phyloP scores from a whole-genome alignment of 2,329 filamentous ascomycete species.

The Chaetomiaceae sp. region DNA sequence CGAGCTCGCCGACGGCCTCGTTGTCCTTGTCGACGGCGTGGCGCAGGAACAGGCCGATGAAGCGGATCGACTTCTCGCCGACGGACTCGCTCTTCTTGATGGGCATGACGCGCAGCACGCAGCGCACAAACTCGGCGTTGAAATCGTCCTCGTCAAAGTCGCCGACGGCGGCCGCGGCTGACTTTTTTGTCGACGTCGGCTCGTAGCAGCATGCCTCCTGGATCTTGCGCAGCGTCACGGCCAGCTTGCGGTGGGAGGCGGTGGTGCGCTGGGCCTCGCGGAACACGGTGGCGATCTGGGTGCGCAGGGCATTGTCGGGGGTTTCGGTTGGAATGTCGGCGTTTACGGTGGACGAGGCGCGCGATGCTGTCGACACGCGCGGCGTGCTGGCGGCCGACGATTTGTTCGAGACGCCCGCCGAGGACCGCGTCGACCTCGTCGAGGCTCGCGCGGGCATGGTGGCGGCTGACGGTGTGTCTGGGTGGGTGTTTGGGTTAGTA shows the following conservation, averaged over 20 bases:
- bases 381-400: constrained; percentile 25
- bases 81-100: constrained; percentile 90
- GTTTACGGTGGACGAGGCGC: constrained; percentile 41
- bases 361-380: constrained; percentile 44
- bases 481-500: not conserved
- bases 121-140: constrained; percentile 79
- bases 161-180: constrained; percentile 48
- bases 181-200: constrained; percentile 49
- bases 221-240: constrained; percentile 81
- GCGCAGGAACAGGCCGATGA: constrained; percentile 80
- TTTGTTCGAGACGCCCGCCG: constrained; percentile 31
- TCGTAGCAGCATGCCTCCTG: constrained; percentile 80
- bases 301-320: constrained; percentile 64
- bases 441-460: constrained; percentile 49
- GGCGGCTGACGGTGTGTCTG: not conserved
- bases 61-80: constrained; percentile 80
- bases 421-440: constrained; percentile 43
- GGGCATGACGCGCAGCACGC: constrained; percentile 73
- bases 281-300: constrained; percentile 68
- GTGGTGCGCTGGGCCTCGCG: constrained; percentile 83
- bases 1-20: constrained; percentile 60
- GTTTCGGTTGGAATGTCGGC: constrained; percentile 65
- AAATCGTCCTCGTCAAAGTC: constrained; percentile 83
- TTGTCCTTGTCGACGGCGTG: constrained; percentile 67
- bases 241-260: constrained; percentile 83